These are phyloP conservation scores for Fonsecaea pedrosoi DNA, from an alignment of 2,329 filamentous ascomycete genomes.

Conservation along the genomic window DNA sequence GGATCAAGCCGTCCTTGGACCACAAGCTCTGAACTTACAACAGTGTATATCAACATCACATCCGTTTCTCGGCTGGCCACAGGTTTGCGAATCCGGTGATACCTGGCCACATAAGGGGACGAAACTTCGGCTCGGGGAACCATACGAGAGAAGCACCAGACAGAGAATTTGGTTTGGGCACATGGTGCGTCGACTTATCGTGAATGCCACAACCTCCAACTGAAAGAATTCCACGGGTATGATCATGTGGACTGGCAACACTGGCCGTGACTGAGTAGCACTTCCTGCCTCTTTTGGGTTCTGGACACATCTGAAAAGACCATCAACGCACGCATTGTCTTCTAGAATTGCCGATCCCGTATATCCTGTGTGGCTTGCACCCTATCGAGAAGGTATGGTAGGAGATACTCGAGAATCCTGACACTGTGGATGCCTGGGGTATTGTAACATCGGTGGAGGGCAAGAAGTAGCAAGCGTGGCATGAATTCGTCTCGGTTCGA, in stretches of 20 bases:
- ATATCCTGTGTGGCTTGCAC: constrained; percentile 42
- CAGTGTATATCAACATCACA: constrained; percentile 47
- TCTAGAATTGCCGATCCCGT: constrained; percentile 43
- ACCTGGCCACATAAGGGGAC: constrained; percentile 56
- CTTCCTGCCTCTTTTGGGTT: neutral
- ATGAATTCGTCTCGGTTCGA: neutral
- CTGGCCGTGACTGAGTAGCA: constrained; percentile 48
- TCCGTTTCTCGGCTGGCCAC: constrained; percentile 49
- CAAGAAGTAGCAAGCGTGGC: neutral
- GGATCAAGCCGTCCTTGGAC: constrained; percentile 28
- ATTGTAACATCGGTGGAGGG: neutral
- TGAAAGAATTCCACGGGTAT: constrained; percentile 60
- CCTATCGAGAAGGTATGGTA: constrained; percentile 49
- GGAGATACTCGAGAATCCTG: constrained; percentile 35
- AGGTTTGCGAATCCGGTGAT: constrained; percentile 56
- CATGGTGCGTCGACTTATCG: constrained; percentile 57
- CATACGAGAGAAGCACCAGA: constrained; percentile 41
- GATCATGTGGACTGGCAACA: constrained; percentile 59
- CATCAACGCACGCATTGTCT: neutral
- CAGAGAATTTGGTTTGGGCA: constrained; percentile 40
- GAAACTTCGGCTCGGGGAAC: constrained; percentile 41
- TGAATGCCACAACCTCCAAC: constrained; percentile 56
- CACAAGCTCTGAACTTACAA: constrained; percentile 42
- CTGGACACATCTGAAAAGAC: neutral
- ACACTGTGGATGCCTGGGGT: neutral